These are phyloP conservation scores for Hydnomerulius pinastri DNA, from an alignment of 768 basidiomycete species.

Conservation along the genomic window DNA sequence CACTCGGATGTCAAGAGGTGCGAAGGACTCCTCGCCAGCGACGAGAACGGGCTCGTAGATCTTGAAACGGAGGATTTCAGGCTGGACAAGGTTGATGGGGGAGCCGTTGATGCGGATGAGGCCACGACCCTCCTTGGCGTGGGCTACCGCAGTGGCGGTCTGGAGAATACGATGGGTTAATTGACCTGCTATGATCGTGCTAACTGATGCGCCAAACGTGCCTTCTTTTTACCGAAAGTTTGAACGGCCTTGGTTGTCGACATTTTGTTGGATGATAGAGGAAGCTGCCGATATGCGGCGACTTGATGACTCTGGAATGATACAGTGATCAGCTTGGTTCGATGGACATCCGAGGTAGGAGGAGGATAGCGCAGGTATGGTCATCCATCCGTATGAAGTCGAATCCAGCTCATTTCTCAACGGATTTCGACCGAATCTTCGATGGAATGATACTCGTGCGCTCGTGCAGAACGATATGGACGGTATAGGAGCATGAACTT, in stretches of 20 bases:
- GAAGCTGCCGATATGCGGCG: constrained; percentile 20
- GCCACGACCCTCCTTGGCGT: constrained; percentile 95
- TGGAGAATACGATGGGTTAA: constrained; percentile 31
- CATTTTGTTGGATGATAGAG: constrained; percentile 51
- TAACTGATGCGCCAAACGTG: constrained; percentile 30
- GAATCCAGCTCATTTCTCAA: constrained; percentile 43
- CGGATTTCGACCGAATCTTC: constrained; percentile 16
- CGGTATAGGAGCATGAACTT: constrained; percentile 27
- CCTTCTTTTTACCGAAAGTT: constrained; percentile 99
- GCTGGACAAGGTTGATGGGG: constrained; percentile 93
- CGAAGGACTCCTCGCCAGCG: constrained; percentile 86
- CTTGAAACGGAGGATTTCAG: constrained; percentile 96
- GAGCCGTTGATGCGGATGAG: constrained; percentile 96
- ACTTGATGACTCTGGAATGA: constrained; percentile 17
- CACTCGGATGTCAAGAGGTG: constrained; percentile 90
- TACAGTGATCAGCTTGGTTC: constrained; percentile 17
- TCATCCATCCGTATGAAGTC: constrained; percentile 38
- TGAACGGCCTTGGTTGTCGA: constrained; percentile 87
- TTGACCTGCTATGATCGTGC: not conserved
- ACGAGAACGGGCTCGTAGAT: constrained; percentile 97
- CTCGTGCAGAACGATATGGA: not conserved
- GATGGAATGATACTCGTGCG: not conserved
- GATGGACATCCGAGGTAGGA: not conserved
- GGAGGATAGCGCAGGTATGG: constrained; percentile 1
- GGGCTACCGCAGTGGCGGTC: constrained; percentile 98